Conservation (phyloP, 176 grass and related monocot species). For the Oryza glumipatula region DNA sequence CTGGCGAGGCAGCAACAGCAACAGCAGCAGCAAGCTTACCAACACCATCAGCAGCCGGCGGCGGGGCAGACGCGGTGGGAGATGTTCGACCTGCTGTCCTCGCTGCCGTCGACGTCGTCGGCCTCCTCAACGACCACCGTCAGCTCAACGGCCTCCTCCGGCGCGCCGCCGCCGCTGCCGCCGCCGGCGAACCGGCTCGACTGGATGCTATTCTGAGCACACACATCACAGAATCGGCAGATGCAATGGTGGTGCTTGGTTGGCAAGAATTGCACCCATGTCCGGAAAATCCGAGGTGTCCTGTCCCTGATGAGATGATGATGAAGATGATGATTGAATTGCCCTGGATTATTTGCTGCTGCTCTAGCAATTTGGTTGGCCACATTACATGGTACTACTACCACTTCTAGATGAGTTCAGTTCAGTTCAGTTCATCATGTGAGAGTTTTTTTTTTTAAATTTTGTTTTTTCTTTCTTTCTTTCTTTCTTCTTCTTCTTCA, state of each 20-base stretch:
- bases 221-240: background rate
- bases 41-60: constrained; percentile 22
- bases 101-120: constrained; percentile 66
- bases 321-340: constrained; percentile 30
- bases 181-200: constrained; percentile 54
- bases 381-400: constrained; percentile 13
- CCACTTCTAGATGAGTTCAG: constrained; percentile 24
- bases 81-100: constrained; percentile 83
- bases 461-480: background rate
- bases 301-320: constrained; percentile 30
- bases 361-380: constrained; percentile 28
- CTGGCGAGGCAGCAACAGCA: background rate
- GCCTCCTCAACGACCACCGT: constrained; percentile 63
- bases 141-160: constrained; percentile 59
- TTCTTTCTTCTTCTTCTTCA: constrained; percentile 14
- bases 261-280: constrained; percentile 58
- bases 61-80: constrained; percentile 65
- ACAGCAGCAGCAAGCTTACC: constrained; percentile 1
- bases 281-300: constrained; percentile 24
- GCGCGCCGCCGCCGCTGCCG: constrained; percentile 16
- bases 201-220: constrained; percentile 74
- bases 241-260: constrained; percentile 37
- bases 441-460: constrained; percentile 29
- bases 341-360: constrained; percentile 41
- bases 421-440: constrained; percentile 45